phyloP scores from a whole-genome alignment of 2,329 filamentous ascomycete species.

The Apiospora phragmitis region DNA sequence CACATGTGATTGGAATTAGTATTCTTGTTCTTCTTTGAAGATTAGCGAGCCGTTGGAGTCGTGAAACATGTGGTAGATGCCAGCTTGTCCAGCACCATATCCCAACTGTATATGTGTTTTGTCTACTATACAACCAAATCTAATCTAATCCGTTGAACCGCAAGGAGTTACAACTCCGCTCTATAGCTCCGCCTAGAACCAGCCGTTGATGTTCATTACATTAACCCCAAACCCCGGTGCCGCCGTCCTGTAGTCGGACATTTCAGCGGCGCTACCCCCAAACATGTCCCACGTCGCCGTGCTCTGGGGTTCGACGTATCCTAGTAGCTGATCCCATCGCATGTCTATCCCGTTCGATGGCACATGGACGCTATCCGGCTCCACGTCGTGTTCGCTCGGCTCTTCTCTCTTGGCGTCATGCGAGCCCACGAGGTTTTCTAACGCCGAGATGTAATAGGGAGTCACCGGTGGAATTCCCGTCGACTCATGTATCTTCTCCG shows the following conservation, averaged over 20 bases:
- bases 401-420: conserved; percentile 28
- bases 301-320: conserved; percentile 27
- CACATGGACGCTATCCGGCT: conserved; percentile 5
- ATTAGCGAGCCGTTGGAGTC: not conserved
- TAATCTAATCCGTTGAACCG: not conserved
- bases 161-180: not conserved
- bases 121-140: not conserved
- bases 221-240: conserved; percentile 10
- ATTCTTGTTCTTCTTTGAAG: not conserved
- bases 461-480: conserved; percentile 39
- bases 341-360: conserved; percentile 19
- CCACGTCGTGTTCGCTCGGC: not conserved
- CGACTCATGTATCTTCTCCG: conserved; percentile 38
- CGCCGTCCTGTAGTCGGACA: conserved; percentile 14
- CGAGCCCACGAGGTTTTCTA: conserved; percentile 44
- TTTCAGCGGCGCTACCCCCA: conserved; percentile 18
- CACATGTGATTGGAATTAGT: not conserved
- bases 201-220: conserved; percentile 14
- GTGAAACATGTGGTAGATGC: not conserved
- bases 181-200: conserved; percentile 10
- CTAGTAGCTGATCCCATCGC: conserved; percentile 35
- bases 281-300: conserved; percentile 34
- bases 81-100: not conserved
- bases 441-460: conserved; percentile 46
- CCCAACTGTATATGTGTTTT: not conserved